A percentile compares a stretch with the other conserved stretches of the same genome.
These are phyloP conservation scores for Ceratocystis albifundus DNA, from an alignment of 2,329 filamentous ascomycete genomes.

Conservation along the genomic window DNA sequence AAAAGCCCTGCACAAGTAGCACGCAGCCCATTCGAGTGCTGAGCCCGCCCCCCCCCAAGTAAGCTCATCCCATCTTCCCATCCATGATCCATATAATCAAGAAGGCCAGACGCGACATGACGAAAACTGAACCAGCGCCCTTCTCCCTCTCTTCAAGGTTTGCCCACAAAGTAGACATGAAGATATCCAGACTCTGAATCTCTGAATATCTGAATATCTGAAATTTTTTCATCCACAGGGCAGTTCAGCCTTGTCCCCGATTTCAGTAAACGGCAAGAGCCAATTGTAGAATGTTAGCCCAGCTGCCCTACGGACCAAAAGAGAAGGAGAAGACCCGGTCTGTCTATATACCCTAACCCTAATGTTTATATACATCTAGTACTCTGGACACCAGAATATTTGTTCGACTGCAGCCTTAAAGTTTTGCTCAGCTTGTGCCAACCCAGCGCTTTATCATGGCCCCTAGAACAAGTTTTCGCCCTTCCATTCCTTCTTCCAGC, in stretches of 20 bases:
- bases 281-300: background rate
- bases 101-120: background rate
- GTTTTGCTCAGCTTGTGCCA: background rate
- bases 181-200: background rate
- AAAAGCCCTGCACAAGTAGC: constrained; percentile 1
- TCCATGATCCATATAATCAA: background rate
- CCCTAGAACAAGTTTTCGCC: background rate
- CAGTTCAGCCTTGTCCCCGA: background rate
- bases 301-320: background rate
- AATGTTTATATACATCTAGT: background rate
- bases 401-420: background rate
- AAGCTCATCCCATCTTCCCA: background rate
- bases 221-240: background rate
- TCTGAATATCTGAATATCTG: background rate
- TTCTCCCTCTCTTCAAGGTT: no score
- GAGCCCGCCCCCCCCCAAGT: background rate
- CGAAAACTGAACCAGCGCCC: background rate
- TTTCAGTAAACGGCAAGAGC: background rate
- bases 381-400: background rate
- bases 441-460: background rate
- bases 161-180: background rate
- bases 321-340: background rate
- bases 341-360: constrained; percentile 6
- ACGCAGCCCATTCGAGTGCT: background rate
- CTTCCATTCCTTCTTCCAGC: background rate